Base-by-base conservation (phyloP, 139 green algal genomes). In the Parachlorella kessleri region DNA sequence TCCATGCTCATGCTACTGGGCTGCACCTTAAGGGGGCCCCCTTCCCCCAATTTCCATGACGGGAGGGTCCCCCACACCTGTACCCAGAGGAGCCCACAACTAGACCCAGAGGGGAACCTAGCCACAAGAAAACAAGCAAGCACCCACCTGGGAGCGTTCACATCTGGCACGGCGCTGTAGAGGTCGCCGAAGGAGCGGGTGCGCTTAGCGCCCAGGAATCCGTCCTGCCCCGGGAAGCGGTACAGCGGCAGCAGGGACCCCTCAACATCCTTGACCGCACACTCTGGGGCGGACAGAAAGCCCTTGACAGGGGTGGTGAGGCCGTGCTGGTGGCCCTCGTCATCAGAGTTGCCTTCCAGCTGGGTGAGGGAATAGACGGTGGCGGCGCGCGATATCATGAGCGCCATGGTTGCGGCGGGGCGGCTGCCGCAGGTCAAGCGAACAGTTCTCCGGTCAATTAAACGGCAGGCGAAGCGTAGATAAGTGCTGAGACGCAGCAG, bases 121-220 rank as follows among this genome's bases (percentile, higher is more conserved):
- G n/a, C n/a, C n/a, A n/a, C n/a, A n/a, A n/a, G n/a, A n/a, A n/a
- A n/a, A n/a, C n/a, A 26, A 7, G 26, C 5, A 3, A 35, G 4
- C 40, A 68, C 78, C 35, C 41, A 73, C n/a, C 70, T 55, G 10
- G 30, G 33, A 2, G 26, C 36, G 39, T 87, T 64, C 21, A 83
- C 37, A 37, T 89, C 83, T 23, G 86, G 86, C 48, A 88, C 87
- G 30, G 33, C 70, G 39, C 65, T 64, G 67, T 55, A 10, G 69
- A 92, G 66, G 75, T 88, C 83, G n/a, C 87, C 88, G 71, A 91
- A 91, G 24, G 86, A 91, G 18, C 86, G 77, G 4, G 91, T 73
- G 21, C 78, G 80, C 76, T 91, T 88, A 72, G 65, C 35, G 69
- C 33, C 36, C 6, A 63, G 38, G 38, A 72, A 82, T 21, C 70